These are phyloP conservation scores for Senna siamea DNA, from an alignment of 306 rosid species.

Conservation along the genomic window DNA sequence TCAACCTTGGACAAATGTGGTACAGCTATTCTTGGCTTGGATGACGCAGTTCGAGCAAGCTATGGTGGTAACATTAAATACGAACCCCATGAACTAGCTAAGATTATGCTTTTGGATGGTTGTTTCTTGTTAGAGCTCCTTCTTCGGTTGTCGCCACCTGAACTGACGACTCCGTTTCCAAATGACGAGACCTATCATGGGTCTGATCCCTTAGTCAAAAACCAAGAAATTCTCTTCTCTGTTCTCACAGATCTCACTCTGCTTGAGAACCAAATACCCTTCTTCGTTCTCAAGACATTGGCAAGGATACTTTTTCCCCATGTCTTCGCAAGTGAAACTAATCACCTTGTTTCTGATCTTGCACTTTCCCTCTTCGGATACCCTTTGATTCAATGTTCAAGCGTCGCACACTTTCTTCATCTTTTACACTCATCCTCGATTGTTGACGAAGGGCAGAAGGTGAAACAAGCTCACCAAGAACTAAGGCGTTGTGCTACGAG, in stretches of 20 bases:
- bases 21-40: constrained; percentile 32
- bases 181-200: neutral
- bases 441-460: constrained; percentile 32
- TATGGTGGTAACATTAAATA: constrained; percentile 41
- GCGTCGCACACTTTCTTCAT: constrained; percentile 43
- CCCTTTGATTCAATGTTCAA: constrained; percentile 32
- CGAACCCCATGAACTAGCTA: constrained; percentile 37
- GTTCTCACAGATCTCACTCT: constrained; percentile 39
- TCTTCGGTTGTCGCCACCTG: neutral
- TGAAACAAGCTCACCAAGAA: constrained; percentile 41
- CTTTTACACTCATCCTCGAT: constrained; percentile 43
- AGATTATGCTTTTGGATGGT: constrained; percentile 52
- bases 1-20: constrained; percentile 37
- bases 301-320: constrained; percentile 27
- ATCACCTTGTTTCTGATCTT: constrained; percentile 37
- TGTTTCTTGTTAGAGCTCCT: constrained; percentile 50
- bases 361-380: constrained; percentile 35
- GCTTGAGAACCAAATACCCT: constrained; percentile 50
- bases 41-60: constrained; percentile 41
- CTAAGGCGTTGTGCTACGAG: constrained; percentile 38
- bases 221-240: constrained; percentile 16
- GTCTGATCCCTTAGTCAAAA: constrained; percentile 21
- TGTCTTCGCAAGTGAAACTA: neutral
- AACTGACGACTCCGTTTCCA: constrained; percentile 5
- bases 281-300: constrained; percentile 38